phyloP scores from a whole-genome alignment of 2,329 filamentous ascomycete species.

The Pseudogymnoascus verrucosus region DNA sequence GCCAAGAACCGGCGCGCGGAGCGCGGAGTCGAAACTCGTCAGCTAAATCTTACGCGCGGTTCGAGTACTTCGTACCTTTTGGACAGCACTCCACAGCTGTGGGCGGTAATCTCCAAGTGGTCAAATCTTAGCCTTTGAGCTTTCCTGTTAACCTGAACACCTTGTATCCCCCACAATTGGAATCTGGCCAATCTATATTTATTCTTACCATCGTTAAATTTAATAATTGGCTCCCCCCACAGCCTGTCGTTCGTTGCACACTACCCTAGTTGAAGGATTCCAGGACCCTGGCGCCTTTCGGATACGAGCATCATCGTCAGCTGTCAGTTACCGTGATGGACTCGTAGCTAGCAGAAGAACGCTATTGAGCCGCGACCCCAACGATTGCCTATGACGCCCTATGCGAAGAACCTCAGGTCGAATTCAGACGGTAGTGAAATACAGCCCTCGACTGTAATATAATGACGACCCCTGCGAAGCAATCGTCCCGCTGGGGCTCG shows the following conservation, averaged over 20 bases:
- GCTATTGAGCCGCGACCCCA: conserved; percentile 4
- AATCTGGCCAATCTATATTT: background rate
- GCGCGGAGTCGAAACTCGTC: background rate
- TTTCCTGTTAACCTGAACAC: background rate
- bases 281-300: background rate
- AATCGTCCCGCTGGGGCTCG: conserved; percentile 63
- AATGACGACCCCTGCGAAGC: conserved; percentile 28
- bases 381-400: background rate
- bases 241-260: background rate
- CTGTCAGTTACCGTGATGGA: conserved; percentile 5
- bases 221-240: background rate
- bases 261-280: background rate
- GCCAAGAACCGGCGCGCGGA: background rate
- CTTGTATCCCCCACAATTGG: conserved; percentile 8
- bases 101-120: conserved; percentile 1
- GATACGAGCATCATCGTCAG: conserved; percentile 7
- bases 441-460: background rate
- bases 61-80: conserved; percentile 4
- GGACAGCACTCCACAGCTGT: conserved; percentile 4
- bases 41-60: conserved; percentile 5
- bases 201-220: background rate
- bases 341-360: background rate
- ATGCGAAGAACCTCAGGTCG: background rate
- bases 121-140: background rate
- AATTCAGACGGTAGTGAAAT: background rate